Evolutionary conservation across 768 basidiomycete species (phyloP).

Genomic region (Lactifluus rugatus): DNA sequence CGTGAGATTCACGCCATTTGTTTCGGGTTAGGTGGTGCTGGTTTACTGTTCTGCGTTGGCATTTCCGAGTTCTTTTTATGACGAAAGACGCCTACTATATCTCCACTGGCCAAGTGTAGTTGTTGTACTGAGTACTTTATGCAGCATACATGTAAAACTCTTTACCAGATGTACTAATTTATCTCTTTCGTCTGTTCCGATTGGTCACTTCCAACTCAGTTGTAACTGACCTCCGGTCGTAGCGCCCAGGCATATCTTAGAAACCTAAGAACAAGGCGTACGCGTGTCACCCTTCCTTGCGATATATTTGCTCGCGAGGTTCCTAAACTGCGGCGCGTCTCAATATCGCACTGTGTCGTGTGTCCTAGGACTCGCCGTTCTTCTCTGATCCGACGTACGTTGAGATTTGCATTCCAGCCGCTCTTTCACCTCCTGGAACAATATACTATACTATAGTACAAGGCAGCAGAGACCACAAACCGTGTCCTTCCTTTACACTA

Average conservation of each 20-base stretch:
- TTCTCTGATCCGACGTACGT: neutral
- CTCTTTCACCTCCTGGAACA: neutral
- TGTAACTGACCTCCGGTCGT: no score
- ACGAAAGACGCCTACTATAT: neutral
- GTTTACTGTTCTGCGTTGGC: conserved; percentile 3
- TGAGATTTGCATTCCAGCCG: neutral
- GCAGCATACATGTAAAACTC: neutral
- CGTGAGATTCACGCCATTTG: conserved; percentile 5
- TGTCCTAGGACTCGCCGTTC: no score
- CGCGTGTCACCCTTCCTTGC: no score
- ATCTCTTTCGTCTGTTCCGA: neutral
- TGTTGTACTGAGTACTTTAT: neutral
- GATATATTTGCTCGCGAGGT: no score
- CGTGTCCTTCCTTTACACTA: no score
- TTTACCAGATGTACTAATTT: neutral
- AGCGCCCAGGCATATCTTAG: no score
- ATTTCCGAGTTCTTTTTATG: conserved; percentile 5
- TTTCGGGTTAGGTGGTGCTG: conserved; percentile 2
- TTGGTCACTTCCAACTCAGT: neutral
- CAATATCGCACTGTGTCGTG: no score
- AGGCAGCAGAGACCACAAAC: no score
- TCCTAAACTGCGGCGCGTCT: neutral
- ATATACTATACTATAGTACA: no score
- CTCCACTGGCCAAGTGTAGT: neutral
- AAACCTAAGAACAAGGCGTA: no score